Base-by-base conservation (phyloP, 495 filamentous ascomycete species). In the Xylaria venustula region DNA sequence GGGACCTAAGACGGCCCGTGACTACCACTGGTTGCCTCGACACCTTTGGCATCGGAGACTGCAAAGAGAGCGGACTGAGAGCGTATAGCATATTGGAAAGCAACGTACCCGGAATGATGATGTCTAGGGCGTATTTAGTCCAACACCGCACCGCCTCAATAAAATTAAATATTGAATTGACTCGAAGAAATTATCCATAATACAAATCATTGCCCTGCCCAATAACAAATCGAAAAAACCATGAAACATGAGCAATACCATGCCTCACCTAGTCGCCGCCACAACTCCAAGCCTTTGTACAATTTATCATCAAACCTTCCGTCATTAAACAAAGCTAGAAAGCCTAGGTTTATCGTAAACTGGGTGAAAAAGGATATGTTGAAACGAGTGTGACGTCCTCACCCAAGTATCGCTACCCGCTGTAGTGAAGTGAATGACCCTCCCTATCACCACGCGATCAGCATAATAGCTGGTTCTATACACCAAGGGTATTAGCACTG, bases 371-470 rank as follows among this genome's bases (percentile, higher is more conserved):
- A 41, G 4, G 22, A 28, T 12, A 22, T 37, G 30, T 32, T 8
- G 28, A 52, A 11, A 19, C n/a, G n/a, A 30, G 8, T 14, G 19
- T 32, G 51, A n/a, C n/a, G n/a, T n/a, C n/a, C n/a, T n/a, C n/a
- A n/a, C n/a, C n/a, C n/a, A n/a, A n/a, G n/a, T n/a, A n/a, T n/a
- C n/a, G n/a, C n/a, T n/a, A n/a, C n/a, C n/a, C n/a, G n/a, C n/a
- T n/a, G n/a, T n/a, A n/a, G n/a, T n/a, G n/a, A n/a, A n/a, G n/a
- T n/a, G n/a, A 7, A 20, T 41, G 11, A 42, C 32, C 20, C 51
- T n/a, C 11, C 7, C 56, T 41, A 52, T 55, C 57, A 64, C 51
- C 47, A 60, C 42, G 61, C 30, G 51, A 34, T 34, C 5, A 11
- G 54, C 50, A 60, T 42, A 15, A 17, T n/a, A n/a, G n/a, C n/a